phyloP scores from a whole-genome alignment of 1,139 yeast genomes.

The Scheffersomyces segobiensis region DNA sequence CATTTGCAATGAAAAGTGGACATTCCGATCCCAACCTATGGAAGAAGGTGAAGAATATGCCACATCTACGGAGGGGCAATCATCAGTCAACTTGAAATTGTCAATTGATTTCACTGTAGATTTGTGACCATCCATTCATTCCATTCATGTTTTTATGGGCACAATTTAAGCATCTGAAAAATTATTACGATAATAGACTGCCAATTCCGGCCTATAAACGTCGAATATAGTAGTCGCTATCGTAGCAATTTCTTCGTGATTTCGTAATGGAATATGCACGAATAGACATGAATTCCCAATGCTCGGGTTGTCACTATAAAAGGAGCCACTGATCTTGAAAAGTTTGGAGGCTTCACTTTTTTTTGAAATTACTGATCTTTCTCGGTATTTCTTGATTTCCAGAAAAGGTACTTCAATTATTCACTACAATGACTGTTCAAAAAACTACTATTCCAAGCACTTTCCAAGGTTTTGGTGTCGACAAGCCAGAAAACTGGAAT shows the following conservation, averaged over 20 bases:
- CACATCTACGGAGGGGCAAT: not conserved
- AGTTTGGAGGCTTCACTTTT: not conserved
- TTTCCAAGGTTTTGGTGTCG: conserved; percentile 49
- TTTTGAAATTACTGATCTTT: not conserved
- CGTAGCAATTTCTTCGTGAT: not conserved
- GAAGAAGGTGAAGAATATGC: not conserved
- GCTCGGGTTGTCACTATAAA: not conserved
- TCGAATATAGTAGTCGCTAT: not conserved
- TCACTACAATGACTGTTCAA: conserved; percentile 6
- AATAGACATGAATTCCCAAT: not conserved
- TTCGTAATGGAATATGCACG: not conserved
- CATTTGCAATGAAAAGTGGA: not conserved
- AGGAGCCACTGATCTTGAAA: not conserved
- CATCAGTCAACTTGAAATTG: not conserved
- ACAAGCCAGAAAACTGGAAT: conserved; percentile 38
- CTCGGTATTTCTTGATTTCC: not conserved
- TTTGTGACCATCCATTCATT: no score
- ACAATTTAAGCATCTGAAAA: not conserved
- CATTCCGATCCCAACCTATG: not conserved
- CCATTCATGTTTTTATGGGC: not conserved
- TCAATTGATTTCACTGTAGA: not conserved
- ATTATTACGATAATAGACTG: not conserved
- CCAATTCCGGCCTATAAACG: not conserved
- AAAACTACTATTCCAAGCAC: conserved; percentile 26
- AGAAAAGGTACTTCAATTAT: not conserved